Conservation (phyloP, 2,329 filamentous ascomycete genomes). For the Xylaria sp. region DNA sequence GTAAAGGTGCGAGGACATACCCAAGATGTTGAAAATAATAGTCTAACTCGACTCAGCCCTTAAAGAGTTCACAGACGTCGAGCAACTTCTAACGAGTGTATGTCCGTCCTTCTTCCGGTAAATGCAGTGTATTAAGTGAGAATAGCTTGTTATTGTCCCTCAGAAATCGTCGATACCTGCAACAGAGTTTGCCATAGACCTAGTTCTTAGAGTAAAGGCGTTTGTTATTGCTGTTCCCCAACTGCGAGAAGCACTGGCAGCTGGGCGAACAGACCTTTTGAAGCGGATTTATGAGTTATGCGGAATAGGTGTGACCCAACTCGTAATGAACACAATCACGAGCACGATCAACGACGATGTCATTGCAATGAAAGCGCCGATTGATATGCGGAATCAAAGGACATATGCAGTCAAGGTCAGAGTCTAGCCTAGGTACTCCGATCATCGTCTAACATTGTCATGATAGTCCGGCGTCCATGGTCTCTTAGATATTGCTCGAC, state of each 20-base stretch:
- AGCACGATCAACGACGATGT: constrained; percentile 81
- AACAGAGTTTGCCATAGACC: constrained; percentile 82
- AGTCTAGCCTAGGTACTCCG: not conserved
- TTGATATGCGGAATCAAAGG: constrained; percentile 88
- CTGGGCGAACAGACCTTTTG: constrained; percentile 69
- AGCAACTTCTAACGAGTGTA: constrained; percentile 78
- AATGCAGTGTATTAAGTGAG: constrained; percentile 25
- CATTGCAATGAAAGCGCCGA: constrained; percentile 74
- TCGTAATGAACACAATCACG: constrained; percentile 69
- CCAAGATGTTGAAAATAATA: not conserved
- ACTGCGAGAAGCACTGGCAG: constrained; percentile 70
- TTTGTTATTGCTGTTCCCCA: constrained; percentile 73
- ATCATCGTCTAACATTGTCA: constrained; percentile 28
- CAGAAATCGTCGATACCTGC: constrained; percentile 68
- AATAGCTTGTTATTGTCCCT: constrained; percentile 76
- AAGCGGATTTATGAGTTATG: constrained; percentile 73
- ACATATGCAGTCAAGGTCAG: constrained; percentile 83
- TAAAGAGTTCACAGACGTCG: constrained; percentile 77
- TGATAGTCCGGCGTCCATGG: constrained; percentile 78
- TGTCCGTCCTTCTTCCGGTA: not conserved
- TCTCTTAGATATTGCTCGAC: constrained; percentile 84
- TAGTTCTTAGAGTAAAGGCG: constrained; percentile 84
- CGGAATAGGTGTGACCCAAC: constrained; percentile 63
- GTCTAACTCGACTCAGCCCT: constrained; percentile 58
- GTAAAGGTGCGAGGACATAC: constrained; percentile 60